Evolutionary conservation across 73 alveolate genomes (phyloP).

Genomic region (Blepharisma stoltei): DNA sequence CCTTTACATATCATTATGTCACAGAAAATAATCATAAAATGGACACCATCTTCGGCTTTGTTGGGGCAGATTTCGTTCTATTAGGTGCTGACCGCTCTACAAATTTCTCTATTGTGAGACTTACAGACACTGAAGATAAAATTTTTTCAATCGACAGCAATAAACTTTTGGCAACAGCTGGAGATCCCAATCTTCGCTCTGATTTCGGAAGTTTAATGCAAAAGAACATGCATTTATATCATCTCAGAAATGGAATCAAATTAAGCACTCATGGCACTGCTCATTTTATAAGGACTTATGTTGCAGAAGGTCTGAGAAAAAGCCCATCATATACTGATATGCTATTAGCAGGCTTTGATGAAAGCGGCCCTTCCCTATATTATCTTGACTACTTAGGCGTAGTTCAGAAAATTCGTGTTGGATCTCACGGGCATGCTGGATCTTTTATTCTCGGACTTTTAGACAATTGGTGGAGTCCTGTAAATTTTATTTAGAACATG

Average conservation of each 20-base stretch:
- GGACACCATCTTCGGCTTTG: conserved; percentile 82
- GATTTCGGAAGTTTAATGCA: conserved; percentile 76
- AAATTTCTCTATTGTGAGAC: conserved; percentile 67
- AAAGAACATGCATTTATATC: conserved; percentile 74
- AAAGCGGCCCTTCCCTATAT: conserved; percentile 73
- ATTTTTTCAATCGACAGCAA: conserved; percentile 59
- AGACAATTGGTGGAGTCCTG: conserved; percentile 78
- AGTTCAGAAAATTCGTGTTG: conserved; percentile 77
- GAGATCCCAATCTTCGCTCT: conserved; percentile 86
- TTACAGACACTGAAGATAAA: conserved; percentile 84
- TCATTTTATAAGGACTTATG: conserved; percentile 72
- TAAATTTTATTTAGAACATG: conserved; percentile 56
- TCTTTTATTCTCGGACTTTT: conserved; percentile 81
- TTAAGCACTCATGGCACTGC: conserved; percentile 85
- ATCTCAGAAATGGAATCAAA: conserved; percentile 73
- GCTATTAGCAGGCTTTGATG: conserved; percentile 86
- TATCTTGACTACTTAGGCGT: conserved; percentile 95
- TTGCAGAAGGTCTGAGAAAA: conserved; percentile 77
- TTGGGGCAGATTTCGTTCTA: conserved; percentile 76
- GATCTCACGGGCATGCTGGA: conserved; percentile 96
- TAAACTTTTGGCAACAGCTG: conserved; percentile 82
- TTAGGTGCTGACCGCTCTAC: conserved; percentile 70
- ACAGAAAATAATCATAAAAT: conserved; percentile 30
- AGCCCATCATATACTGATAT: conserved; percentile 81
- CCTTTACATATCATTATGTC: no score